Percentiles rank a stretch among this genome's conserved stretches.
phyloP scores from a whole-genome alignment of 495 filamentous ascomycete genomes.

The Halenospora varia region DNA sequence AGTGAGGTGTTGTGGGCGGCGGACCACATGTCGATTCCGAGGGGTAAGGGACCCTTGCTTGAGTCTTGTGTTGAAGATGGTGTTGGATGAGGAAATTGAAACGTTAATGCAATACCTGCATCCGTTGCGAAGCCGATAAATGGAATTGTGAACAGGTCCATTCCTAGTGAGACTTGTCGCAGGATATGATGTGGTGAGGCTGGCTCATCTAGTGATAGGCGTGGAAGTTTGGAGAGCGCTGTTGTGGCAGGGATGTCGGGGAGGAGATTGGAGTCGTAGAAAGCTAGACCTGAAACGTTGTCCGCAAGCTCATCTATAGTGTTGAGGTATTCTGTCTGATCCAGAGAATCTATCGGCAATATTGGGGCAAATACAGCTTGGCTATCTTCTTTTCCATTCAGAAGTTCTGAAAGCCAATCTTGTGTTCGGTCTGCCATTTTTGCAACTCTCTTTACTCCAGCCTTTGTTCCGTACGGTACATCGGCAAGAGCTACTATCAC shows the following conservation, averaged over 20 bases:
- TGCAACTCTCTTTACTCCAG: slow-evolving; percentile 63
- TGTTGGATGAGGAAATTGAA: slow-evolving; percentile 56
- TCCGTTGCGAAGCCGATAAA: slow-evolving; percentile 75
- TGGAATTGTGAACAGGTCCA: slow-evolving; percentile 74
- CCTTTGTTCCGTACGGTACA: slow-evolving; percentile 51
- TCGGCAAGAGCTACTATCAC: slow-evolving; percentile 78
- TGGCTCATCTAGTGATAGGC: slow-evolving; percentile 66
- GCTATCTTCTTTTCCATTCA: slow-evolving; percentile 34
- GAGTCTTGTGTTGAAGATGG: background rate
- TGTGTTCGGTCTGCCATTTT: slow-evolving; percentile 87
- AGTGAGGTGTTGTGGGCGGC: slow-evolving; percentile 50
- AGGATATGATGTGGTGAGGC: slow-evolving; percentile 70
- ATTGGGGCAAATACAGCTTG: slow-evolving; percentile 72
- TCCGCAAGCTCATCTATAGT: slow-evolving; percentile 53
- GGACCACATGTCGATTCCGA: slow-evolving; percentile 77
- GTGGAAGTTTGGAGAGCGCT: slow-evolving; percentile 53
- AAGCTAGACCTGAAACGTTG: slow-evolving; percentile 68
- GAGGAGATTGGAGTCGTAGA: slow-evolving; percentile 73
- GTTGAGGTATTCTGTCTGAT: slow-evolving; percentile 73
- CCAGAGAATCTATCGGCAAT: slow-evolving; percentile 66
- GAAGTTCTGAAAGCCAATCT: slow-evolving; percentile 61
- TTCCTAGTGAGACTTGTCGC: slow-evolving; percentile 64
- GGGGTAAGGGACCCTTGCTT: slow-evolving; percentile 31
- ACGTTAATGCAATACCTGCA: slow-evolving; percentile 78
- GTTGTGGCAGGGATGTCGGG: slow-evolving; percentile 56